These are phyloP conservation scores for Coccomyxa sp. DNA, from an alignment of 139 green algal species.

Conservation along the genomic window DNA sequence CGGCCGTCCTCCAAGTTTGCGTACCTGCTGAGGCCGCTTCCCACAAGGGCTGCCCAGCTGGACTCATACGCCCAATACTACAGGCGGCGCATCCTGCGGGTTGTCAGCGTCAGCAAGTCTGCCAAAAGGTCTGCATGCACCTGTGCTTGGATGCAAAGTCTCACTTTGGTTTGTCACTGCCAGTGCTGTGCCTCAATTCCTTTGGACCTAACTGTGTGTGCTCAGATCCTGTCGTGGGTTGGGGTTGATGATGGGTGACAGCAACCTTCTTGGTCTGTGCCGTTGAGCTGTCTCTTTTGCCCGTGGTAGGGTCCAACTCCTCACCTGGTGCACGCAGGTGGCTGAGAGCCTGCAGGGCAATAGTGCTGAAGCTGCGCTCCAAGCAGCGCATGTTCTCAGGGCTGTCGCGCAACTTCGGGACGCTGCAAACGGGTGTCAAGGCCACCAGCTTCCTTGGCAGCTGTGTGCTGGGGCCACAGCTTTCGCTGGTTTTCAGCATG, in stretches of 20 bases:
- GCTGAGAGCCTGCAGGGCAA: no score
- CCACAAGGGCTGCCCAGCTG: constrained; percentile 29
- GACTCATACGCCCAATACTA: constrained; percentile 9
- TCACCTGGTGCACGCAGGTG: no score
- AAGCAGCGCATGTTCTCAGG: constrained; percentile 7
- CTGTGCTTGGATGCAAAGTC: background rate
- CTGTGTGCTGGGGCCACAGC: constrained; percentile 18
- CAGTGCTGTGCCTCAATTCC: no score
- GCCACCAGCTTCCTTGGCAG: constrained; percentile 15
- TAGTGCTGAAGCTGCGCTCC: constrained; percentile 30
- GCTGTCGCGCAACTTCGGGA: background rate
- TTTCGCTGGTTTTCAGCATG: background rate
- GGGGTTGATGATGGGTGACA: no score
- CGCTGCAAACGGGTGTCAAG: background rate
- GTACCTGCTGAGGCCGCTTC: constrained; percentile 45
- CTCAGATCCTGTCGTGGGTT: no score
- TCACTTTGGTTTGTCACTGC: background rate
- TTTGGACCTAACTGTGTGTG: no score
- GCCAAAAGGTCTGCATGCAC: background rate
- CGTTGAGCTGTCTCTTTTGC: no score
- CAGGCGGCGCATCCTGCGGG: constrained; percentile 28
- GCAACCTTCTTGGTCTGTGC: no score
- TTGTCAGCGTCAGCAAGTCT: constrained; percentile 1
- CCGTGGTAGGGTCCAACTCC: no score
- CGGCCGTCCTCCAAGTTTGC: constrained; percentile 31